Base-by-base conservation (phyloP, 345 rosid species). In the Ceriops tagal region DNA sequence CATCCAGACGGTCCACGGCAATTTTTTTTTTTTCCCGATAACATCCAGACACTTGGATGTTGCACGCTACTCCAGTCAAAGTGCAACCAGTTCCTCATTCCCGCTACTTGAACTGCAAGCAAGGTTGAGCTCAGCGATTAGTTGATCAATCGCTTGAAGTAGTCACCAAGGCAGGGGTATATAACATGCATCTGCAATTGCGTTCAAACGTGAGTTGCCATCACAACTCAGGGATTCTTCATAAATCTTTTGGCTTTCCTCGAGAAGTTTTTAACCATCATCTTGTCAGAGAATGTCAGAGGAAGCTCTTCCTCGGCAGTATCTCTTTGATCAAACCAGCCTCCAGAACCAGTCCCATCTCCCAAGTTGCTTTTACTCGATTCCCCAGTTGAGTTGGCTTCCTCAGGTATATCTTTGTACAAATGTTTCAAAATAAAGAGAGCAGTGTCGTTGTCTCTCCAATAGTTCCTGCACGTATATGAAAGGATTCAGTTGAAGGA, bases 391-490 rank as follows among this genome's bases (percentile, higher is more conserved):
- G 76, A 81, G 79, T 58, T 65, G 16, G 82, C 81, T 51, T 84
- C 89, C 61, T 92, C 93, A 31, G 87, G 88, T 70, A 92, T 88
- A 55, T 86, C 88, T 20, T 85, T 81, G 68, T 89, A 88, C 73
- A 95, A 74, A 82, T 95, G 95, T 75, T 87, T 89, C 77, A 95
- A 77, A 71, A 95, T 88, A 83, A 91, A 95, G 27, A 95, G 92
- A 28, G 97, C 97, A 19, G 99, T 92, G 71, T 95, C 99, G 20
- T 69, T 35, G 77, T 95, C 99, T 80, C 98, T 91, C 98, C 98
- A 92, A 72, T 95, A 95, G 83, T 95, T 95, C 77, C 99, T 95
- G 95, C 18, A 43, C 4, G 49, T 43, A 43, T 74, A 61, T 30
- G 52, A 35, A 57, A 31, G 67, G 55, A 70, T 63, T 56, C 51